Evolutionary conservation across 495 filamentous ascomycete genomes (phyloP).

Genomic region (Annulohypoxylon bovei): DNA sequence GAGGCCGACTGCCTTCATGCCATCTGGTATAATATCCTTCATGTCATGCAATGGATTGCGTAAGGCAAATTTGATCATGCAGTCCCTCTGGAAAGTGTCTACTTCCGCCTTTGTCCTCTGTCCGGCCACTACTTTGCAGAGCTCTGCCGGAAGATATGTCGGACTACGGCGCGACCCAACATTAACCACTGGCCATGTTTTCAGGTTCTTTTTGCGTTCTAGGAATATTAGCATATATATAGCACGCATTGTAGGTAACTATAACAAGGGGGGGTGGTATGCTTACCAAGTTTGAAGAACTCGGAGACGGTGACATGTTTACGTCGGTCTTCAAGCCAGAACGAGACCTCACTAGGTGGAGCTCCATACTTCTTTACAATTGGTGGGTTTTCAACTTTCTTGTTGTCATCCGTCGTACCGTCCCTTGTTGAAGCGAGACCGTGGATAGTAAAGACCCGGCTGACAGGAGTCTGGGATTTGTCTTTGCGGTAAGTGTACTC

Average conservation of each 20-base stretch:
- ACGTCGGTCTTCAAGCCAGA: neutral
- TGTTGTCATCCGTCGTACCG: neutral
- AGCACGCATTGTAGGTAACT: neutral
- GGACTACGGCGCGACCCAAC: conserved; percentile 65
- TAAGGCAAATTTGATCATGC: conserved; percentile 70
- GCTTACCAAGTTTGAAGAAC: conserved; percentile 54
- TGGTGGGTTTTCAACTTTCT: neutral
- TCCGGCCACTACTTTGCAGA: conserved; percentile 67
- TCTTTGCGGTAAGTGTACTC: neutral
- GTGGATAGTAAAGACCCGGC: conserved; percentile 1
- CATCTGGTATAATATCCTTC: conserved; percentile 55
- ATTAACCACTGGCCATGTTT: conserved; percentile 66
- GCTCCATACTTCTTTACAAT: neutral
- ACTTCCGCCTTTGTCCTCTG: conserved; percentile 63
- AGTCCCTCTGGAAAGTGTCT: conserved; percentile 53
- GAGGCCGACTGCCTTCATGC: neutral
- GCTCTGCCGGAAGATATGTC: conserved; percentile 68
- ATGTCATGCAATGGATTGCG: conserved; percentile 66
- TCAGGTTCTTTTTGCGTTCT: neutral
- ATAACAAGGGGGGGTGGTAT: neutral
- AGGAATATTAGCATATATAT: neutral
- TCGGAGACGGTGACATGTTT: conserved; percentile 61
- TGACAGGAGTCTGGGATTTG: neutral
- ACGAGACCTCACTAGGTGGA: neutral
- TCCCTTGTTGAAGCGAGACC: neutral